Evolutionary conservation across 1,139 yeast species (phyloP).

Genomic region (Lodderomyces oxycetoniae): DNA sequence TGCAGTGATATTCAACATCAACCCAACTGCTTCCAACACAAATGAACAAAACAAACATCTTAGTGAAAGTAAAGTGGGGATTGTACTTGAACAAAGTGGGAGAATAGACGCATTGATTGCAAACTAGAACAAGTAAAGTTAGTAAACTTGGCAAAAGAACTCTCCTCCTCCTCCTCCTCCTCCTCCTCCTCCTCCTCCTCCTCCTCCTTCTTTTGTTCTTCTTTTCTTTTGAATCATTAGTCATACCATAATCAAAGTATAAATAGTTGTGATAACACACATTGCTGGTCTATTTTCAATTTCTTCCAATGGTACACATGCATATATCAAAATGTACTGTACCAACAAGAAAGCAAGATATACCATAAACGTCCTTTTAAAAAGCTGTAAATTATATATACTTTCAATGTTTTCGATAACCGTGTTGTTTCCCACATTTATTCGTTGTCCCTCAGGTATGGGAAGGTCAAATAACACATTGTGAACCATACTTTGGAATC

Average conservation of each 20-base stretch:
- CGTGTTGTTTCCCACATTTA: slow-evolving; percentile 20
- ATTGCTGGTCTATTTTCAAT: slow-evolving; percentile 37
- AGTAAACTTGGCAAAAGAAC: too few relatives aligned
- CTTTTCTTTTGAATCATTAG: neutral
- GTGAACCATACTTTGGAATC: slow-evolving; percentile 16
- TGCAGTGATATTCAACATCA: slow-evolving; percentile 19
- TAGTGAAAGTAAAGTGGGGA: slow-evolving; percentile 19
- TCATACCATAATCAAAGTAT: slow-evolving; percentile 28
- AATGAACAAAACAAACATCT: slow-evolving; percentile 13
- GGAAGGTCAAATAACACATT: slow-evolving; percentile 21
- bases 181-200: too few relatives aligned
- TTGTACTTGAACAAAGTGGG: slow-evolving; percentile 19
- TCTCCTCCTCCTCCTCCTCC: too few relatives aligned
- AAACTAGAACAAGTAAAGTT: slow-evolving; percentile 17
- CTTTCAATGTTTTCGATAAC: slow-evolving; percentile 22
- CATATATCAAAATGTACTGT: slow-evolving; percentile 37
- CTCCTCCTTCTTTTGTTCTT: neutral
- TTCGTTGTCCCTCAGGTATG: slow-evolving; percentile 18
- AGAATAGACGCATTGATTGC: slow-evolving; percentile 21
- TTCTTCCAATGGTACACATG: slow-evolving; percentile 40
- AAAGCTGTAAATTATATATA: slow-evolving; percentile 15
- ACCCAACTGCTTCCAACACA: slow-evolving; percentile 21
- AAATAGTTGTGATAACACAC: slow-evolving; percentile 24
- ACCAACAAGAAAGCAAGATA: slow-evolving; percentile 30
- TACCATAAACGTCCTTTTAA: slow-evolving; percentile 20